Percentiles rank a stretch among this genome's conserved stretches.
Conservation (phyloP, 345 rosid genomes). For the Mangifera indica region DNA sequence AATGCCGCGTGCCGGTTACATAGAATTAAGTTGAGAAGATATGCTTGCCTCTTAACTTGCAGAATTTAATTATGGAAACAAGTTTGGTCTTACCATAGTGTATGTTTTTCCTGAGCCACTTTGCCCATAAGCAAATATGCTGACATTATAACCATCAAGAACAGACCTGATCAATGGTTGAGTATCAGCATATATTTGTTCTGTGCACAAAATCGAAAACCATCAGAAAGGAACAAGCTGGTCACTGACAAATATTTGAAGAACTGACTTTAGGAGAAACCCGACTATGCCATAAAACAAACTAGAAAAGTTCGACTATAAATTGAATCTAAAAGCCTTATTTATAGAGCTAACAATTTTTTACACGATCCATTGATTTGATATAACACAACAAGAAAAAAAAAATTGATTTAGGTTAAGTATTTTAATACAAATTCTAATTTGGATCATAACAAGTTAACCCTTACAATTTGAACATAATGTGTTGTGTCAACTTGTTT, state of each 20-base stretch:
- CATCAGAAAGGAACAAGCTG: background rate
- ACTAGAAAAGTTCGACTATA: background rate
- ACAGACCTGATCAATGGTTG: slow-evolving; percentile 84
- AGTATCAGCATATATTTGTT: slow-evolving; percentile 82
- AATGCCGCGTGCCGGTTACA: background rate
- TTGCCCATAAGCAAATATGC: slow-evolving; percentile 99
- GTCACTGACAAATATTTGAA: background rate
- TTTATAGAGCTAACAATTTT: too few species aligned
- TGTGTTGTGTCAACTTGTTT: too few species aligned
- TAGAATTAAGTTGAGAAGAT: background rate
- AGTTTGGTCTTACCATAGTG: slow-evolving; percentile 68
- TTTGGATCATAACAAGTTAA: too few species aligned
- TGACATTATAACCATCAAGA: slow-evolving; percentile 90
- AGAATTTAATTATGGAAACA: background rate
- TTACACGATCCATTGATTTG: too few species aligned
- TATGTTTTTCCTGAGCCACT: slow-evolving; percentile 98
- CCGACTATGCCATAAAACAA: background rate
- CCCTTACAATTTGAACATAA: too few species aligned
- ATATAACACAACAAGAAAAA: too few species aligned
- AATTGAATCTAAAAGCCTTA: background rate
- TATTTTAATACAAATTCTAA: too few species aligned
- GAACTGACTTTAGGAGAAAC: background rate
- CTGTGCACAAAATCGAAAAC: slow-evolving; percentile 35
- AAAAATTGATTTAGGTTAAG: too few species aligned
- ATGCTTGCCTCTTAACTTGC: too few species aligned